A percentile compares a stretch with the other conserved stretches of the same genome.
phyloP scores from a whole-genome alignment of 768 basidiomycete species.

The Galerina marginata region DNA sequence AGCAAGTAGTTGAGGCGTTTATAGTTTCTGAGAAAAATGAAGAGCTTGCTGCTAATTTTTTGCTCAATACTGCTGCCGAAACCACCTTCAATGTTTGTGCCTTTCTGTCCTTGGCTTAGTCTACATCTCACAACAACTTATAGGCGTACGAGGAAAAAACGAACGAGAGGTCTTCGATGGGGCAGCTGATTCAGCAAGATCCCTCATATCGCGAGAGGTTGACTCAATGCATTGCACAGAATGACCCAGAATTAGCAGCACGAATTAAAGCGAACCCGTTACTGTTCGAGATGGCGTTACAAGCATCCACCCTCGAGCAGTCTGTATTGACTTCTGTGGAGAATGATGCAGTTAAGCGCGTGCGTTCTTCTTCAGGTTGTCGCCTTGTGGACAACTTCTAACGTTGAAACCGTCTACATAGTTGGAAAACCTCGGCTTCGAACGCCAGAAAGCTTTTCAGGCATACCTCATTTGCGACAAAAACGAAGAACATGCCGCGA shows the following conservation, averaged over 20 bases:
- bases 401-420: conserved; percentile 40
- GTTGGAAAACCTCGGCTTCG: conserved; percentile 88
- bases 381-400: background rate
- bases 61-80: background rate
- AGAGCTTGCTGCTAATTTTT: background rate
- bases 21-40: background rate
- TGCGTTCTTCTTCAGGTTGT: background rate
- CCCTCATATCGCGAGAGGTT: background rate
- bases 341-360: background rate
- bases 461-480: conserved; percentile 95
- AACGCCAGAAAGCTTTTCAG: conserved; percentile 76
- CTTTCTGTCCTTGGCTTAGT: no score
- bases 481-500: conserved; percentile 97
- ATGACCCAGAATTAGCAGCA: background rate
- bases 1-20: background rate
- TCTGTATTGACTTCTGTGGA: no score
- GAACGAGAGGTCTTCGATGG: background rate
- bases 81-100: no score
- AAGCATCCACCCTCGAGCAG: no score
- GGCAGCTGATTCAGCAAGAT: background rate
- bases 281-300: background rate
- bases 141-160: no score
- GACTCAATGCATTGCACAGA: background rate
- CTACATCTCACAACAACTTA: no score
- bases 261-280: background rate